Evolutionary conservation across 208 protist genomes (phyloP).

Genomic region (Leishmania tarentolae): DNA sequence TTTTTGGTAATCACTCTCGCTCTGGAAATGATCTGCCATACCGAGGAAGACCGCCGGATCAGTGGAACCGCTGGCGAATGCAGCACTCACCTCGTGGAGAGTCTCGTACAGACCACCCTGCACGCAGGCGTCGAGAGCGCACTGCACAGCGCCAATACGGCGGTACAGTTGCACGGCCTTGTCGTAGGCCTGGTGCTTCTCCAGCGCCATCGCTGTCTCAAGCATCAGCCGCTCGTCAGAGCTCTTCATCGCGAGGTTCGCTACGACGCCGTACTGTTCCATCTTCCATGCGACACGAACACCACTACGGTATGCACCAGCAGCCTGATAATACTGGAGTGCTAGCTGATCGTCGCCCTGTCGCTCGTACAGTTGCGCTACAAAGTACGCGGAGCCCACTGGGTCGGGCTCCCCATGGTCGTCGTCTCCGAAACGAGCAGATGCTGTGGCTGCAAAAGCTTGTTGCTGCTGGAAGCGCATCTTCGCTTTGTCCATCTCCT

Average conservation of each 20-base stretch:
- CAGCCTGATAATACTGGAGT: slow-evolving; percentile 90
- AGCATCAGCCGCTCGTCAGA: slow-evolving; percentile 83
- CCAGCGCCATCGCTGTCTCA: slow-evolving; percentile 89
- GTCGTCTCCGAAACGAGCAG: slow-evolving; percentile 14
- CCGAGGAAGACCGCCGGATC: slow-evolving; percentile 91
- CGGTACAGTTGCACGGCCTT: slow-evolving; percentile 95
- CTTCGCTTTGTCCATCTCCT: slow-evolving; percentile 62
- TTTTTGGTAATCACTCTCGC: slow-evolving; percentile 82
- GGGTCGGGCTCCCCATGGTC: slow-evolving; percentile 46
- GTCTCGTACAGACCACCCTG: slow-evolving; percentile 91
- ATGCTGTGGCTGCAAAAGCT: slow-evolving; percentile 34
- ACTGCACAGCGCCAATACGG: slow-evolving; percentile 89
- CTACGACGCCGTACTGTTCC: slow-evolving; percentile 72
- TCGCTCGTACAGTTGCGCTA: slow-evolving; percentile 92
- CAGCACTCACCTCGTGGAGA: slow-evolving; percentile 92
- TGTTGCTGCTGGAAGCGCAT: slow-evolving; percentile 57
- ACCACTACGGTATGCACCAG: slow-evolving; percentile 90
- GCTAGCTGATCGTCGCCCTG: slow-evolving; percentile 57
- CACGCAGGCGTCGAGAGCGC: slow-evolving; percentile 93
- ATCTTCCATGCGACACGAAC: slow-evolving; percentile 84
- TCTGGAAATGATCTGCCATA: slow-evolving; percentile 93
- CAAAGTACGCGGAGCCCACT: slow-evolving; percentile 92
- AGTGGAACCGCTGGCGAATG: slow-evolving; percentile 64
- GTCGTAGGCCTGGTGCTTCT: slow-evolving; percentile 83
- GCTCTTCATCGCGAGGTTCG: slow-evolving; percentile 78